Evolutionary conservation across 345 rosid species (phyloP).

Genomic region (Anastatica hierochuntica): DNA sequence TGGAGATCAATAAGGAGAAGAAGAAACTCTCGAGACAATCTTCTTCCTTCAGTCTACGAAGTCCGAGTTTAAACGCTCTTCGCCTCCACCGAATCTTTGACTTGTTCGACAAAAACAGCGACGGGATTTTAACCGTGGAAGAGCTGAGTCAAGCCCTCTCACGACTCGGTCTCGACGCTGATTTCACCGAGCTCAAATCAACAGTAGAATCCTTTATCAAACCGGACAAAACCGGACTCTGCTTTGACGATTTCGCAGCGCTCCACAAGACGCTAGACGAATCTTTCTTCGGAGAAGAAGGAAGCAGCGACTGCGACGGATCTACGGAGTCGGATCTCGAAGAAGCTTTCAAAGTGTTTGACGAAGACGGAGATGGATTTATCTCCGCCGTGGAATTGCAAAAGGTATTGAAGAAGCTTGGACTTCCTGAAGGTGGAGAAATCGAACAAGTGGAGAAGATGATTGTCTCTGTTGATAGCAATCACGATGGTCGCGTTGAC

Average conservation of each 20-base stretch:
- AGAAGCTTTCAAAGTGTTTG: constrained; percentile 94
- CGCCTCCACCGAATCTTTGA: not conserved
- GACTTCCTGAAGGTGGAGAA: constrained; percentile 60
- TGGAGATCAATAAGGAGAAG: not conserved
- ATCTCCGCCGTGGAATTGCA: constrained; percentile 78
- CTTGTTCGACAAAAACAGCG: not conserved
- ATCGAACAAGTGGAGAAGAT: constrained; percentile 63
- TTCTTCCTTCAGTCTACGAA: not conserved
- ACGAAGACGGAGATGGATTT: constrained; percentile 81
- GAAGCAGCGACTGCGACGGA: not conserved
- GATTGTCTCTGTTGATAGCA: constrained; percentile 75
- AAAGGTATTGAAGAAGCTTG: constrained; percentile 57
- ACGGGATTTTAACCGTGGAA: not conserved
- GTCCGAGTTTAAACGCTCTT: not conserved
- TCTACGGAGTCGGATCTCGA: constrained; percentile 48
- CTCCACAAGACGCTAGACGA: not conserved
- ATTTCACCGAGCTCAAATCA: not conserved
- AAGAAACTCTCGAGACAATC: not conserved
- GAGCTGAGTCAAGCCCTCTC: not conserved
- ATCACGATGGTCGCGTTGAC: constrained; percentile 77
- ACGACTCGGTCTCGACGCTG: not conserved
- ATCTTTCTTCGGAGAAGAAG: not conserved
- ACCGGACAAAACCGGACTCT: not conserved
- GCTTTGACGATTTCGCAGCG: not conserved
- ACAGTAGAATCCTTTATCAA: not conserved